Evolutionary conservation across 352 stramenopile genomes (phyloP).

Genomic region (Phytophthora citricola): DNA sequence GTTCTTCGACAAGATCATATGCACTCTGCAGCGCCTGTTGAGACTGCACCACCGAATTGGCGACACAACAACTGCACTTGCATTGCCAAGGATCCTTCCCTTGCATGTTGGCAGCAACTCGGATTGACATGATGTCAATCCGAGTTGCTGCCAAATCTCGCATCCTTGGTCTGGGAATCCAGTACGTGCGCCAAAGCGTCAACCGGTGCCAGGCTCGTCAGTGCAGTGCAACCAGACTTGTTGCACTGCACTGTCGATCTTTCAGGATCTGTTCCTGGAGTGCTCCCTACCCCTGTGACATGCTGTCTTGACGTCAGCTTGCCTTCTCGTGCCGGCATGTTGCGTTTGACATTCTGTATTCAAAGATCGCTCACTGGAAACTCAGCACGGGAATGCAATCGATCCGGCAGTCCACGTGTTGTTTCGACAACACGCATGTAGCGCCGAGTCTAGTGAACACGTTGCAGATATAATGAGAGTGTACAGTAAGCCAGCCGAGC

Average conservation of each 20-base stretch:
- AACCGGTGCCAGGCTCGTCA: background rate
- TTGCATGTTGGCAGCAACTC: too few relatives aligned
- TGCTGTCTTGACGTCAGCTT: background rate
- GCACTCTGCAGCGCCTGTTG: too few relatives aligned
- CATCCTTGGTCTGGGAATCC: background rate
- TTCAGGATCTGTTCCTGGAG: conserved; percentile 5
- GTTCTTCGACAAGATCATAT: too few relatives aligned
- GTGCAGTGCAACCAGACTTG: background rate
- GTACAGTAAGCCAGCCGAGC: background rate
- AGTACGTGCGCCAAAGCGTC: background rate
- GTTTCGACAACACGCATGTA: background rate
- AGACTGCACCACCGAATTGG: too few relatives aligned
- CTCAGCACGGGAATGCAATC: background rate
- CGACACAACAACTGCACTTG: too few relatives aligned
- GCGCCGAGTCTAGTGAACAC: background rate
- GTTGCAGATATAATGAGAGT: too few relatives aligned
- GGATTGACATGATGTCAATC: too few relatives aligned
- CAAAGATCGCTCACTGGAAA: background rate
- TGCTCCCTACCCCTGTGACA: conserved; percentile 17
- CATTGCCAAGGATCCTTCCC: too few relatives aligned
- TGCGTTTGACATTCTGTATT: conserved; percentile 7
- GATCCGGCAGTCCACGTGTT: background rate
- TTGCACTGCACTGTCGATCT: conserved; percentile 1
- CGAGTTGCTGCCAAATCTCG: too few relatives aligned
- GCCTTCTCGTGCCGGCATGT: background rate